A percentile compares a stretch with the other conserved stretches of the same genome.
Evolutionary conservation across 2,329 filamentous ascomycete species (phyloP).

Genomic region (Colletotrichum acutatum): DNA sequence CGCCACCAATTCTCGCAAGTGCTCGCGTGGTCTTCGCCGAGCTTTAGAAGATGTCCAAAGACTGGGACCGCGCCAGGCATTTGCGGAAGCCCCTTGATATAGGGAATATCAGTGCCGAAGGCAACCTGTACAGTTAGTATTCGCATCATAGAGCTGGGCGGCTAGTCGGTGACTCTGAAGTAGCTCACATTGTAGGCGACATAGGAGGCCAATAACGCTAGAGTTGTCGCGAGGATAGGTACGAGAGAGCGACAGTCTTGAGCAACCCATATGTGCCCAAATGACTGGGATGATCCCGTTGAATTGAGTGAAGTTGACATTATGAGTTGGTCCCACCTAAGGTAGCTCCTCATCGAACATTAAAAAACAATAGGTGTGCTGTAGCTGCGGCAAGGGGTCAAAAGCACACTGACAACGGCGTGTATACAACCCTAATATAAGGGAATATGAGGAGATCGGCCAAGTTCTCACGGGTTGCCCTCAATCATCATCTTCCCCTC

Average conservation of each 20-base stretch:
- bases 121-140: slow-evolving; percentile 41
- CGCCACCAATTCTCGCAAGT: slow-evolving; percentile 66
- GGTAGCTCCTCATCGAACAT: not conserved
- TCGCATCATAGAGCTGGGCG: not conserved
- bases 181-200: not conserved
- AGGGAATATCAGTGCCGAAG: slow-evolving; percentile 65
- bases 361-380: not conserved
- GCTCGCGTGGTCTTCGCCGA: slow-evolving; percentile 67
- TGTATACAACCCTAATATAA: not conserved
- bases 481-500: not conserved
- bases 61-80: slow-evolving; percentile 67
- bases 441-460: too few species aligned
- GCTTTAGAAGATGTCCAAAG: slow-evolving; percentile 71
- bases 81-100: slow-evolving; percentile 71
- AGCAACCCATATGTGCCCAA: not conserved
- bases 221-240: not conserved
- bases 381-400: not conserved
- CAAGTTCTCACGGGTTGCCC: too few species aligned
- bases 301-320: not conserved
- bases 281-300: not conserved
- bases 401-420: not conserved
- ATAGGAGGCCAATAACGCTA: not conserved
- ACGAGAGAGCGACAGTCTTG: not conserved
- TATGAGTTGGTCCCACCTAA: not conserved
- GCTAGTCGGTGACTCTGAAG: not conserved